These are phyloP conservation scores for Xerocomus minutiporus DNA, from an alignment of 1,284 basidiomycete species.

Conservation along the genomic window DNA sequence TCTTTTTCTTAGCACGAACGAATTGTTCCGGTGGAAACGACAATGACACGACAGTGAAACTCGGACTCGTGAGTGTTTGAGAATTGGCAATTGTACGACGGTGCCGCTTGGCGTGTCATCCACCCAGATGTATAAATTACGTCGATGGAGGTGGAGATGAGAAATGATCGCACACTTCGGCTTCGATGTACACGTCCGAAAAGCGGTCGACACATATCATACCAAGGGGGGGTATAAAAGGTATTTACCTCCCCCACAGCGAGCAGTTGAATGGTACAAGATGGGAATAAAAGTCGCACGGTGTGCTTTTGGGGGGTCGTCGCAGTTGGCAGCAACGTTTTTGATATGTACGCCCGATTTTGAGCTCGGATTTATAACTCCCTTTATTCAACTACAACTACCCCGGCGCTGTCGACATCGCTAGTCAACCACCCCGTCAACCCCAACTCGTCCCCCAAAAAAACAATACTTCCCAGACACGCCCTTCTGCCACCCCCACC, in stretches of 20 bases:
- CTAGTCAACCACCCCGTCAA: background rate
- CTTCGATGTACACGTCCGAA: too few relatives aligned
- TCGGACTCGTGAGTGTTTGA: background rate
- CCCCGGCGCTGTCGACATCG: slow-evolving; percentile 6
- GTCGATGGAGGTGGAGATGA: too few relatives aligned
- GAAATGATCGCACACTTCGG: too few relatives aligned
- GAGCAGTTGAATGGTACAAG: background rate
- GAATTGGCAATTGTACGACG: background rate
- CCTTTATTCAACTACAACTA: slow-evolving; percentile 17
- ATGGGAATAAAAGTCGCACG: slow-evolving; percentile 27
- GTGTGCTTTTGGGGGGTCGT: background rate
- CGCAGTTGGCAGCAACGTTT: slow-evolving; percentile 21
- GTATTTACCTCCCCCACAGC: too few relatives aligned
- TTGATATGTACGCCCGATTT: slow-evolving; percentile 32
- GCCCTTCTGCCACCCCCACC: background rate
- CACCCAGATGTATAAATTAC: too few relatives aligned
- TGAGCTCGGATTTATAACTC: slow-evolving; percentile 32
- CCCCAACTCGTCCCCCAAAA: slow-evolving; percentile 5
- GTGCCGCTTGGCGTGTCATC: background rate
- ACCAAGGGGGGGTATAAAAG: too few relatives aligned
- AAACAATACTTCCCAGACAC: background rate
- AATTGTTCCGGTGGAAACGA: too few relatives aligned
- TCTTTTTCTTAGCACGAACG: too few relatives aligned
- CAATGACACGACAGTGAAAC: too few relatives aligned
- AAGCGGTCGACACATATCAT: too few relatives aligned